Percentiles rank a stretch among this genome's conserved stretches.
phyloP scores from a whole-genome alignment of 2,329 filamentous ascomycete genomes.

The Apiospora arundinis region DNA sequence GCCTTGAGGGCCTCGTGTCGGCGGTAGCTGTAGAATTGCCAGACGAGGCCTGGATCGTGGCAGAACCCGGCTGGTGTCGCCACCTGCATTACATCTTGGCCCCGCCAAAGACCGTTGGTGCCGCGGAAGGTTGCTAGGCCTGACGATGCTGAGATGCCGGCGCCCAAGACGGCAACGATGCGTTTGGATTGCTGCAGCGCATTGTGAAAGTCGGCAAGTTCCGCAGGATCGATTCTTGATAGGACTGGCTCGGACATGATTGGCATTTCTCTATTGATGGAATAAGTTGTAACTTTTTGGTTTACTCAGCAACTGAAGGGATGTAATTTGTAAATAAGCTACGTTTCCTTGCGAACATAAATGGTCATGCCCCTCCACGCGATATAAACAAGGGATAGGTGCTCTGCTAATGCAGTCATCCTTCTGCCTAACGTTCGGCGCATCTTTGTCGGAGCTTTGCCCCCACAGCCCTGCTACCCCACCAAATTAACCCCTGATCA shows the following conservation, averaged over 20 bases:
- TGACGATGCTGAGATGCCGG: slow-evolving; percentile 38
- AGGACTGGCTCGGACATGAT: not conserved
- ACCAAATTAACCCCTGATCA: too few relatives aligned
- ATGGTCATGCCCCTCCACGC: not conserved
- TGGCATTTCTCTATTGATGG: not conserved
- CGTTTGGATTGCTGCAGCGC: slow-evolving; percentile 32
- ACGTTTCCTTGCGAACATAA: too few relatives aligned
- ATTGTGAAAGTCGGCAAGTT: slow-evolving; percentile 31
- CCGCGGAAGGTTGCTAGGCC: slow-evolving; percentile 65
- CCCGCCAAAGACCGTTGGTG: slow-evolving; percentile 69
- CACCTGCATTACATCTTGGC: slow-evolving; percentile 63
- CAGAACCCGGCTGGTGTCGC: slow-evolving; percentile 69
- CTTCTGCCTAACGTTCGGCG: not conserved
- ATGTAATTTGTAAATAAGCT: too few relatives aligned
- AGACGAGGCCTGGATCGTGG: slow-evolving; percentile 67
- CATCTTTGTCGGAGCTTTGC: too few relatives aligned
- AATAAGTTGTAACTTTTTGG: not conserved
- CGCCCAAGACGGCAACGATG: slow-evolving; percentile 41
- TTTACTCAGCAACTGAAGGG: not conserved
- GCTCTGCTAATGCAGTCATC: not conserved
- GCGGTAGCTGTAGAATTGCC: slow-evolving; percentile 73
- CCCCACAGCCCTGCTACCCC: too few relatives aligned
- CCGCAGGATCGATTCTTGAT: slow-evolving; percentile 24
- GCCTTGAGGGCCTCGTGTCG: slow-evolving; percentile 69
- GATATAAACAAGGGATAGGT: not conserved